These are phyloP conservation scores for Sugiyamaella smithiae DNA, from an alignment of 805 yeast genomes.

Conservation along the genomic window DNA sequence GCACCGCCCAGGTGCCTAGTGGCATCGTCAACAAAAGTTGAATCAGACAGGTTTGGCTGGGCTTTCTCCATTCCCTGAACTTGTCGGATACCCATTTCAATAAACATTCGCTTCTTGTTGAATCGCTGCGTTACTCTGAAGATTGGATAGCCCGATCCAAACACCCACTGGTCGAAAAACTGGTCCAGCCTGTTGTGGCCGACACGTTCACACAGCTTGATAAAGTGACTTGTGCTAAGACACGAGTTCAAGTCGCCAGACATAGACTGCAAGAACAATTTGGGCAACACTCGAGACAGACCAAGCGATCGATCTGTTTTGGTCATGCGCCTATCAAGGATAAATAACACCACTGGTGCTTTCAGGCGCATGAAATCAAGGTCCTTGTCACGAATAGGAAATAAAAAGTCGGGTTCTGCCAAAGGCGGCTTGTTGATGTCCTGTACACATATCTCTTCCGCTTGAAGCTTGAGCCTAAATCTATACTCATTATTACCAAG, in stretches of 20 bases:
- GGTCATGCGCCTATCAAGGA: constrained; percentile 88
- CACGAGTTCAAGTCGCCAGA: constrained; percentile 86
- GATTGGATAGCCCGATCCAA: constrained; percentile 82
- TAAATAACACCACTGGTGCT: constrained; percentile 80
- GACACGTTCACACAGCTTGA: constrained; percentile 91
- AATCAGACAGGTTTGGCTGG: constrained; percentile 36
- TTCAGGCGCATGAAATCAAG: constrained; percentile 70
- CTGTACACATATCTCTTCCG: constrained; percentile 64
- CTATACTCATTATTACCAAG: constrained; percentile 85
- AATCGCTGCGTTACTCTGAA: constrained; percentile 87
- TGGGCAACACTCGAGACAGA: constrained; percentile 84
- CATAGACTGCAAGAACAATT: constrained; percentile 89
- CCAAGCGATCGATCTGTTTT: constrained; percentile 95
- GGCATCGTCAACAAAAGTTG: constrained; percentile 42
- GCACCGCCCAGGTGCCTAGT: constrained; percentile 25
- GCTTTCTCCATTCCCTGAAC: constrained; percentile 66
- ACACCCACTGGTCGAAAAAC: constrained; percentile 93
- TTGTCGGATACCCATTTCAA: constrained; percentile 93
- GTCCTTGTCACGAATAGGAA: constrained; percentile 62
- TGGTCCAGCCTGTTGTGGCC: constrained; percentile 77
- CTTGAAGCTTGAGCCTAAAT: constrained; percentile 60
- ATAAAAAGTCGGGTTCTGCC: constrained; percentile 63
- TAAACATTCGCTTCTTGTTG: constrained; percentile 88
- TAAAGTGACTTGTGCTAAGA: constrained; percentile 79
- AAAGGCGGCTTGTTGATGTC: constrained; percentile 81